These are phyloP conservation scores for Amanita molliuscula DNA, from an alignment of 768 basidiomycete genomes.

Conservation along the genomic window DNA sequence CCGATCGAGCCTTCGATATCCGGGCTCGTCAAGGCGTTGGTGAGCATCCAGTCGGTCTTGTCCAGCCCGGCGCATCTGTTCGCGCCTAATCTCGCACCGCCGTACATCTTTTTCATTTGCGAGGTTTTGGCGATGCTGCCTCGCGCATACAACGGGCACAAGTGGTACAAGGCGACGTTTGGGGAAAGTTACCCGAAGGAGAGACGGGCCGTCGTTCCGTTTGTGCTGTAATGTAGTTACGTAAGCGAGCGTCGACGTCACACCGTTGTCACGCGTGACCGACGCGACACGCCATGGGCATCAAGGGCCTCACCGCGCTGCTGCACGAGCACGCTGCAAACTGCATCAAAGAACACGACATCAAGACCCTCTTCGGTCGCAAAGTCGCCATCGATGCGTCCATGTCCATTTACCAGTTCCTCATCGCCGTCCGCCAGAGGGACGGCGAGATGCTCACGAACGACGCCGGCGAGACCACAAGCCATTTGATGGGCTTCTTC, in stretches of 20 bases:
- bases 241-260: too few relatives aligned
- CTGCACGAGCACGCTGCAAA: slow-evolving; percentile 86
- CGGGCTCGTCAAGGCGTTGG: not conserved
- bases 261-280: too few relatives aligned
- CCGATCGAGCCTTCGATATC: slow-evolving; percentile 18
- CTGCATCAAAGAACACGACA: slow-evolving; percentile 85
- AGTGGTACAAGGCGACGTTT: slow-evolving; percentile 78
- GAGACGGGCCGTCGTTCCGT: slow-evolving; percentile 74
- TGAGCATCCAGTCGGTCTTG: not conserved
- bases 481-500: slow-evolving; percentile 98
- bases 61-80: slow-evolving; percentile 22
- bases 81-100: slow-evolving; percentile 45
- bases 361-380: slow-evolving; percentile 94
- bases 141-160: slow-evolving; percentile 70
- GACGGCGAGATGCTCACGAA: slow-evolving; percentile 97
- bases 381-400: slow-evolving; percentile 99
- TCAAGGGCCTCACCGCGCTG: slow-evolving; percentile 89
- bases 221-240: slow-evolving; percentile 44
- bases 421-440: slow-evolving; percentile 93
- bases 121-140: slow-evolving; percentile 77
- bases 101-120: slow-evolving; percentile 68
- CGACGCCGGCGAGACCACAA: slow-evolving; percentile 96
- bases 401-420: slow-evolving; percentile 95
- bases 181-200: slow-evolving; percentile 66
- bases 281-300: too few relatives aligned